Base-by-base conservation (phyloP, 768 basidiomycete species). In the Macrolepiota albuminosa region DNA sequence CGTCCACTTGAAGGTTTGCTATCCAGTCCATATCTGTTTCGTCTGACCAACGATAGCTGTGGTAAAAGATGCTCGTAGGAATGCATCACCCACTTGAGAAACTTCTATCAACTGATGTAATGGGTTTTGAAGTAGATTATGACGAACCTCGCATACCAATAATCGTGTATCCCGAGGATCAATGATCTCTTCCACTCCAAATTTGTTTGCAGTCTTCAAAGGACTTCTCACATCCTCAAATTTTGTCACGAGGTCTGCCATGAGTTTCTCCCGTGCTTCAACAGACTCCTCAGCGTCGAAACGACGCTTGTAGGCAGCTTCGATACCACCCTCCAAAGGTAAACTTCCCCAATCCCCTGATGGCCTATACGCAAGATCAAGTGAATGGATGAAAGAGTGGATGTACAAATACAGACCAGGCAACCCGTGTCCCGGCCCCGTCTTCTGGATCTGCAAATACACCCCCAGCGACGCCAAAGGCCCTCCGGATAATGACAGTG, bases 311-410 rank as follows among this genome's bases (percentile, higher is more conserved):
- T 76, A 77, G 0, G 75, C 76, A 11, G 76, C 75, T 68, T 78
- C 75, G 21, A 76, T 72, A 3, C 76, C 75, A 26, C 75, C 76
- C 67, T 76, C 76, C 10, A 78, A 64, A 4, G 76, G 76, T 34
- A 78, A 68, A 57, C 72, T 75, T 40, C 75, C 76, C 76, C 75
- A 77, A 60, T 77, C 76, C 1, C 75, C 75, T 4, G 76, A 78
- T 33, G 75, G 75, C 76, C 75, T 77, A 48, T 29, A 21, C 8
- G 24, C 24, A 26, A 18, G 40, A 49, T 34, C 16, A 37, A 46
- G 46, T 6, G 13, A 24, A 18, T 47, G 16, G 9, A 52, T 6
- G 6, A 37, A 33, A 45, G 36, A 13, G 16, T 9, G 46, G 14
- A 42, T 4, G 16, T 18, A 61, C 70, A 37, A 2, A 21, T n/a